Conservation (phyloP, 2,329 filamentous ascomycete species). For the Neofusicoccum umdonicola region DNA sequence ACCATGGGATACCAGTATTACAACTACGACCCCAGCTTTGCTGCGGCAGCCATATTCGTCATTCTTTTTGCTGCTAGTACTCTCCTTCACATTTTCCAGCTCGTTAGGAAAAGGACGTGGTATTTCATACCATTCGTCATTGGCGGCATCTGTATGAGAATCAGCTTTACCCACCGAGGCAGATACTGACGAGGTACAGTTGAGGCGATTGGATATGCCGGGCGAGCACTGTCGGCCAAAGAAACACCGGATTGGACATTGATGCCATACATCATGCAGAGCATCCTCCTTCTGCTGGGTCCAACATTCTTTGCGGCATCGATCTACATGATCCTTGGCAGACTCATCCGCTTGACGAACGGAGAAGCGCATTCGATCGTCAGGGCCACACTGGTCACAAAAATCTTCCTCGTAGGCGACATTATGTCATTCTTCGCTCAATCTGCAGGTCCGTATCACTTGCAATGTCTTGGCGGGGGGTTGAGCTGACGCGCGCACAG, state of each 20-base stretch:
- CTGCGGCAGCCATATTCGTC: slow-evolving; percentile 30
- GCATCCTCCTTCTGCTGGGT: slow-evolving; percentile 44
- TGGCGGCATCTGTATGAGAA: slow-evolving; percentile 46
- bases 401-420: slow-evolving; percentile 44
- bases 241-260: slow-evolving; percentile 31
- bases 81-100: slow-evolving; percentile 36
- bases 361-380: slow-evolving; percentile 37
- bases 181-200: slow-evolving; percentile 34
- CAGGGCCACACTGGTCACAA: slow-evolving; percentile 36
- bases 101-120: slow-evolving; percentile 45
- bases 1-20: slow-evolving; percentile 33
- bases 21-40: slow-evolving; percentile 31
- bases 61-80: slow-evolving; percentile 32
- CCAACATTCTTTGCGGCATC: slow-evolving; percentile 49
- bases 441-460: slow-evolving; percentile 17
- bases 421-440: slow-evolving; percentile 43
- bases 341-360: slow-evolving; percentile 36
- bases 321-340: slow-evolving; percentile 46
- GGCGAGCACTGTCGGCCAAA: slow-evolving; percentile 38
- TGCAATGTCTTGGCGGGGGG: not conserved
- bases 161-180: not conserved
- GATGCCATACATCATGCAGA: slow-evolving; percentile 44
- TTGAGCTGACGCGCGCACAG: not conserved
- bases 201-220: slow-evolving; percentile 52
- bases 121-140: slow-evolving; percentile 53